Evolutionary conservation across 129 eudicot genomes (phyloP).

Genomic region (Lactuca saligna): DNA sequence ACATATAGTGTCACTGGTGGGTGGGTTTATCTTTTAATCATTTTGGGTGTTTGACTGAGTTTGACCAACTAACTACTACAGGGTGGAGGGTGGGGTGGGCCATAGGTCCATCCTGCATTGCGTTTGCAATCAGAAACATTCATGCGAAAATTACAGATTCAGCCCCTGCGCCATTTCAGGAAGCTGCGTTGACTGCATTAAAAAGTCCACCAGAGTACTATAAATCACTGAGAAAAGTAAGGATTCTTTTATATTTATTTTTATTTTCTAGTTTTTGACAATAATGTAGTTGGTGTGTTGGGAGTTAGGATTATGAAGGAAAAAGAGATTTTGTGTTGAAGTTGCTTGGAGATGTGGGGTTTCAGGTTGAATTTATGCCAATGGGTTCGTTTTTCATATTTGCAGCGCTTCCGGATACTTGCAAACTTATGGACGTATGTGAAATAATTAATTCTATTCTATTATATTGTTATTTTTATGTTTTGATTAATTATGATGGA

Average conservation of each 20-base stretch:
- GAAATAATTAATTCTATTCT: background rate
- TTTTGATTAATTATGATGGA: background rate
- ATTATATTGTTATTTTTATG: background rate
- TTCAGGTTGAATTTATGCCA: constrained; percentile 54
- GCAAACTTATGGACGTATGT: constrained; percentile 72
- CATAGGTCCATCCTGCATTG: constrained; percentile 76
- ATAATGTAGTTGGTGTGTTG: constrained; percentile 2
- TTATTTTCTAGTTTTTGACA: constrained; percentile 3
- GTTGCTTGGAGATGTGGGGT: constrained; percentile 66
- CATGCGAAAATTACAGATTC: constrained; percentile 82
- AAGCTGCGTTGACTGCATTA: constrained; percentile 94
- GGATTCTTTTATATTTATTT: no score
- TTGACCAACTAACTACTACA: constrained; percentile 15
- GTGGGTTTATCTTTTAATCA: no score
- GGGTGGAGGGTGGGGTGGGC: constrained; percentile 99
- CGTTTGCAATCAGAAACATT: constrained; percentile 81
- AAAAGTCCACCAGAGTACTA: constrained; percentile 62
- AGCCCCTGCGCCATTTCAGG: constrained; percentile 99
- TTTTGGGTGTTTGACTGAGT: background rate
- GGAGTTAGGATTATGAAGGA: constrained; percentile 65
- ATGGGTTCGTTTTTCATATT: constrained; percentile 84
- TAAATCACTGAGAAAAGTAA: constrained; percentile 55
- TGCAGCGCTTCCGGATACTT: constrained; percentile 69
- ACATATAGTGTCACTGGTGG: constrained; percentile 87
- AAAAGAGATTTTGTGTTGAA: constrained; percentile 63